Conservation (phyloP, 1,284 basidiomycete species). For the Anthracocystis walkeri region DNA sequence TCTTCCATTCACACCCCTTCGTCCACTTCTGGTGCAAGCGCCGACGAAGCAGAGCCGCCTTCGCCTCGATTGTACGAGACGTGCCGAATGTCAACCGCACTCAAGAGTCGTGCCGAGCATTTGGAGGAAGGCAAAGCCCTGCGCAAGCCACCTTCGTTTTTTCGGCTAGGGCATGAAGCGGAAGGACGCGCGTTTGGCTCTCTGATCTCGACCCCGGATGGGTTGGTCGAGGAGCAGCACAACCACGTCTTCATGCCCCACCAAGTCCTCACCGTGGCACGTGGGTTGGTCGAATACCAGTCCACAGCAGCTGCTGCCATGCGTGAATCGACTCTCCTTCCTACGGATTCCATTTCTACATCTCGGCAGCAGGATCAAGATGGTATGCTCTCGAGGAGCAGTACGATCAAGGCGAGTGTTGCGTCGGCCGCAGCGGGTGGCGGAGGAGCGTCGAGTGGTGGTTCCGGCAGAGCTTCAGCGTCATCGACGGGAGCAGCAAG, state of each 20-base stretch:
- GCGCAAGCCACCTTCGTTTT: slow-evolving; percentile 48
- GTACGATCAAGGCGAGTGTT: slow-evolving; percentile 23
- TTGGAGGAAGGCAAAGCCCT: slow-evolving; percentile 38
- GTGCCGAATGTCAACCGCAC: slow-evolving; percentile 36
- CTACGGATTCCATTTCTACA: neutral
- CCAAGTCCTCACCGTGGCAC: slow-evolving; percentile 50
- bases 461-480: neutral
- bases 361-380: neutral
- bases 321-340: slow-evolving; percentile 23
- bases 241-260: slow-evolving; percentile 51
- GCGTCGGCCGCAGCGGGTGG: slow-evolving; percentile 1
- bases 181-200: slow-evolving; percentile 34
- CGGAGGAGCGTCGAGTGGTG: neutral
- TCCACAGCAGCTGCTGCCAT: slow-evolving; percentile 19
- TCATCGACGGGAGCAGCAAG: slow-evolving; percentile 1
- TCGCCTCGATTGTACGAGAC: slow-evolving; percentile 39
- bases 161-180: slow-evolving; percentile 60
- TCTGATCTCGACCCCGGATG: neutral
- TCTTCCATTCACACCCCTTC: slow-evolving; percentile 51
- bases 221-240: slow-evolving; percentile 4
- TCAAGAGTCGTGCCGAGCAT: slow-evolving; percentile 34
- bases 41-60: slow-evolving; percentile 47
- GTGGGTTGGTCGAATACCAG: slow-evolving; percentile 50
- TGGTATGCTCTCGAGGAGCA: slow-evolving; percentile 13
- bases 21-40: slow-evolving; percentile 46